Evolutionary conservation across 208 protist species (phyloP).

Genomic region (Trichomonas gallinae): DNA sequence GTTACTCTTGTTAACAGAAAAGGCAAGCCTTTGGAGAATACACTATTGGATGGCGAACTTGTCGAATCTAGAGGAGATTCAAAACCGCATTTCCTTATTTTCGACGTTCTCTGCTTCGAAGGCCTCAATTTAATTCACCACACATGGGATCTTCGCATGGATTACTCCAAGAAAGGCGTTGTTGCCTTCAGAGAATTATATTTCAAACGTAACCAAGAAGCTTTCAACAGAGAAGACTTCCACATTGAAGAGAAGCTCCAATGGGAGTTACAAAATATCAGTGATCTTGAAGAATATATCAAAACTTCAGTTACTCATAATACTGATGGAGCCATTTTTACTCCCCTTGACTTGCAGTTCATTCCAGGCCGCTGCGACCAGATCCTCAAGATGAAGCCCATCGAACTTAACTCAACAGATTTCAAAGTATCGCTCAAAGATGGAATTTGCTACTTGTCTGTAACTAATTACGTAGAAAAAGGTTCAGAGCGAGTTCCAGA

Average conservation of each 20-base stretch:
- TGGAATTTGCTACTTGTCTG: background rate
- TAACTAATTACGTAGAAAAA: background rate
- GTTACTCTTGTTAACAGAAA: background rate
- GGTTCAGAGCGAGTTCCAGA: background rate
- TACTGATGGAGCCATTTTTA: conserved; percentile 5
- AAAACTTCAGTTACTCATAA: background rate
- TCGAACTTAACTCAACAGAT: conserved; percentile 8
- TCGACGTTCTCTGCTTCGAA: background rate
- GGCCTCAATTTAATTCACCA: background rate
- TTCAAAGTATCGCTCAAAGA: background rate
- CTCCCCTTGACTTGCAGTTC: background rate
- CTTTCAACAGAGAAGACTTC: background rate
- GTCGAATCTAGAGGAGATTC: background rate
- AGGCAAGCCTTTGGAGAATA: background rate
- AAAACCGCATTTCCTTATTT: background rate
- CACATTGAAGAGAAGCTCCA: background rate
- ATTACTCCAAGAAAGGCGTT: background rate
- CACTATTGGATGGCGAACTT: background rate
- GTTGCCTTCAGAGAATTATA: background rate
- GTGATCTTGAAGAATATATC: background rate
- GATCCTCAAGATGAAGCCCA: background rate
- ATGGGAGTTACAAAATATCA: background rate
- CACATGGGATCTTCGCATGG: background rate
- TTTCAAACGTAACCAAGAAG: background rate
- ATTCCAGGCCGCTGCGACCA: background rate